Evolutionary conservation across 2,329 filamentous ascomycete species (phyloP).

Genomic region (Aspergillus sp.): DNA sequence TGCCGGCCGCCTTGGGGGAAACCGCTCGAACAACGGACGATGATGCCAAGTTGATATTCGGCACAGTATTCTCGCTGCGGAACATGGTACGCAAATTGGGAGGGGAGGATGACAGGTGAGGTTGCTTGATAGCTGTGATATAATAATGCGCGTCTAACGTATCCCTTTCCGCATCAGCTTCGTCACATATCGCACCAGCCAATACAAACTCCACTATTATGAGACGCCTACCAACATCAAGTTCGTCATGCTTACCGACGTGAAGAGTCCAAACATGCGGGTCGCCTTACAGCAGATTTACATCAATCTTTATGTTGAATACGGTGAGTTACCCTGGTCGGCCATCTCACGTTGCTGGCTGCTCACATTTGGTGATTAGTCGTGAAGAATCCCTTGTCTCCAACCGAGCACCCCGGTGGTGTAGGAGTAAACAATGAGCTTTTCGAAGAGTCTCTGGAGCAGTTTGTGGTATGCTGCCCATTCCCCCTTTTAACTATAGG

Average conservation of each 20-base stretch:
- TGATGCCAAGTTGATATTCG: slow-evolving; percentile 96
- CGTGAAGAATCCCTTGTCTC: slow-evolving; percentile 64
- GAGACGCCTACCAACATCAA: slow-evolving; percentile 95
- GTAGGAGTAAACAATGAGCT: slow-evolving; percentile 64
- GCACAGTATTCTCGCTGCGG: slow-evolving; percentile 90
- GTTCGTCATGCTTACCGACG: slow-evolving; percentile 95
- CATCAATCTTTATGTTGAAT: slow-evolving; percentile 97
- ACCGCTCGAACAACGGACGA: slow-evolving; percentile 62
- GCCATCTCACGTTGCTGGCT: not conserved
- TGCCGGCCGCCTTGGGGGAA: slow-evolving; percentile 33
- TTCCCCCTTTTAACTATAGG: not conserved
- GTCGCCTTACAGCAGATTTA: slow-evolving; percentile 97
- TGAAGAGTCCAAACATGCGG: slow-evolving; percentile 82
- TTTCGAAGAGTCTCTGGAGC: slow-evolving; percentile 59
- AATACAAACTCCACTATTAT: slow-evolving; percentile 99
- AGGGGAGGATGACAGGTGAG: slow-evolving; percentile 76
- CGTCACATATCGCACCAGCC: slow-evolving; percentile 85
- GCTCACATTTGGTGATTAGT: slow-evolving; percentile 39
- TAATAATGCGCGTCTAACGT: slow-evolving; percentile 8
- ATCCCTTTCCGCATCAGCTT: slow-evolving; percentile 58
- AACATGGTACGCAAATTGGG: slow-evolving; percentile 97
- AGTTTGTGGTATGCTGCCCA: slow-evolving; percentile 46
- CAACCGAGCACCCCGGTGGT: slow-evolving; percentile 60
- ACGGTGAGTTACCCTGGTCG: slow-evolving; percentile 53
- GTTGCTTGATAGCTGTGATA: not conserved